Evolutionary conservation across 1,284 basidiomycete species (phyloP).

Genomic region (Trichosporon coremiiforme): DNA sequence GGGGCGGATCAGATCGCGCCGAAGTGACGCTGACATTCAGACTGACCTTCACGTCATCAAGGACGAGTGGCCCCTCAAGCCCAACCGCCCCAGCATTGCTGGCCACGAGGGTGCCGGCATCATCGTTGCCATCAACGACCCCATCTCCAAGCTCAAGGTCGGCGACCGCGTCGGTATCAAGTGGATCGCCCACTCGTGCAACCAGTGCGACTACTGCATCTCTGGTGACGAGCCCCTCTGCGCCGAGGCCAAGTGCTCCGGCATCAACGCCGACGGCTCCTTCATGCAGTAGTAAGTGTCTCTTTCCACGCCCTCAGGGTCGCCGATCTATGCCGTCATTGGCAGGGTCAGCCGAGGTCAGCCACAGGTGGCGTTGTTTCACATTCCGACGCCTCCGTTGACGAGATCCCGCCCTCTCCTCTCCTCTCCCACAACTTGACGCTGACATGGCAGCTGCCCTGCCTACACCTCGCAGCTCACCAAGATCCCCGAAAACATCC

Average conservation of each 20-base stretch:
- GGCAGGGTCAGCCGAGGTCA: background rate
- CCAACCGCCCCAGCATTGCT: conserved; percentile 74
- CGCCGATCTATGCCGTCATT: background rate
- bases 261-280: conserved; percentile 62
- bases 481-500: conserved; percentile 69
- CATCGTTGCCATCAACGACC: conserved; percentile 74
- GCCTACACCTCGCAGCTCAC: conserved; percentile 70
- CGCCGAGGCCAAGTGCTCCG: conserved; percentile 64
- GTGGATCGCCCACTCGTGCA: conserved; percentile 70
- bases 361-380: background rate
- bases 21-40: conserved; percentile 60
- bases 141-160: conserved; percentile 60
- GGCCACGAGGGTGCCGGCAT: conserved; percentile 61
- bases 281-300: conserved; percentile 40
- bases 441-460: conserved; percentile 32
- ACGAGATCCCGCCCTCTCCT: too few species aligned
- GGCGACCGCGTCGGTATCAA: conserved; percentile 72
- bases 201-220: conserved; percentile 74
- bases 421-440: background rate
- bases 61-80: conserved; percentile 71
- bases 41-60: conserved; percentile 73
- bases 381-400: conserved; percentile 7
- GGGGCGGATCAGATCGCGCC: background rate
- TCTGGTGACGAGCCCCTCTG: conserved; percentile 69
- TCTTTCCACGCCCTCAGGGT: background rate